Base-by-base conservation (phyloP, 495 filamentous ascomycete genomes). In the Daldinia loculata region DNA sequence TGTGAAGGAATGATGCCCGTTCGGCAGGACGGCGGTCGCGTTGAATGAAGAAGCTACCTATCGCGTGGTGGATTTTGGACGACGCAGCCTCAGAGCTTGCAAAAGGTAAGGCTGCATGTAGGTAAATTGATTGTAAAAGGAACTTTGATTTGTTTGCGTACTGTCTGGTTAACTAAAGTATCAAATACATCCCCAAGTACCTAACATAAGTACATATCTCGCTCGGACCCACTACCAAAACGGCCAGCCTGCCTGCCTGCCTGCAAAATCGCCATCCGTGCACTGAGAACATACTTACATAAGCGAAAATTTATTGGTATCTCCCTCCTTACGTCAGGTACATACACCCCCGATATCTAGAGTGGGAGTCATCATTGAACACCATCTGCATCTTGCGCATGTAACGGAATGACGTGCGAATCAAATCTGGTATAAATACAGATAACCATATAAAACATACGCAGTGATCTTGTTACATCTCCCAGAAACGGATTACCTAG, bases 61-160 rank as follows among this genome's bases (percentile, higher is more conserved):
- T 75, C 75, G 75, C 75, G 75, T 75, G 70, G 67, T 69, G 62
- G 70, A 63, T 73, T 69, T 56, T 38, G 57, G 61, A 45, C 15
- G 41, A 69, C 55, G 61, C 70, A 73, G 70, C 66, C 70, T 73
- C 70, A 73, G 63, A 73, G 66, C 66, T 69, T 66, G 41, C 39
- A 69, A 69, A 62, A 27, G 62, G 52, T 73, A 66, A 69, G 66
- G 70, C 70, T 72, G 41, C 61, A 72, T 69, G 61, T 61, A 68
- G 7, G 56, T 26, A 43, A 5, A 22, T 45, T 22, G 2, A 11
- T 48, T 41, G 70, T 72, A 72, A 9, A 56, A 15, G 17, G 24
- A 29, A 72, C 69, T 36, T 72, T 4, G 2, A 34, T 32, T 30
- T 38, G 4, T 22, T 4, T 11, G 14, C 6, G 27, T 5, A 4